phyloP scores from a whole-genome alignment of 1,284 basidiomycete genomes.

The Sutorius eximius region DNA sequence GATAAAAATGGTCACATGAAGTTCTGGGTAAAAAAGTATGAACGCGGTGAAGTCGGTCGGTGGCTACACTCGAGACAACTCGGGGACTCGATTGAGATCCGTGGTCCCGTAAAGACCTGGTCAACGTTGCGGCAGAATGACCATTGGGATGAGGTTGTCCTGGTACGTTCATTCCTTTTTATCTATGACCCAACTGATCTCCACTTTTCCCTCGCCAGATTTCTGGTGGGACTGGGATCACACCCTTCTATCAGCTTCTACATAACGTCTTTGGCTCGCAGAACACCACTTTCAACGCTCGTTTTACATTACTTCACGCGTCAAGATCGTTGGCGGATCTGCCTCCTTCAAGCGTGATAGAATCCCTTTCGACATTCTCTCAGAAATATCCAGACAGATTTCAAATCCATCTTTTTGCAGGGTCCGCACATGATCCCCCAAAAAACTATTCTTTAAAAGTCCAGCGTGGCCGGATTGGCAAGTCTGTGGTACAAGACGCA shows the following conservation, averaged over 20 bases:
- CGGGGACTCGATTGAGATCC: slow-evolving; percentile 70
- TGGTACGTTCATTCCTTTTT: slow-evolving; percentile 49
- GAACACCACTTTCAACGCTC: slow-evolving; percentile 39
- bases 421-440: slow-evolving; percentile 41
- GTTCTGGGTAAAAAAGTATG: slow-evolving; percentile 79
- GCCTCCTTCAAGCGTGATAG: slow-evolving; percentile 61
- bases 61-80: slow-evolving; percentile 73
- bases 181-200: slow-evolving; percentile 1
- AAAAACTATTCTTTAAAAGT: slow-evolving; percentile 16
- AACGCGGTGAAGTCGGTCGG: slow-evolving; percentile 75
- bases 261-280: slow-evolving; percentile 40
- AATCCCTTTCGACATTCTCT: slow-evolving; percentile 49
- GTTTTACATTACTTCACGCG: slow-evolving; percentile 71
- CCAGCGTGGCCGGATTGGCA: slow-evolving; percentile 51
- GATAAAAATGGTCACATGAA: slow-evolving; percentile 61
- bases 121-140: slow-evolving; percentile 51
- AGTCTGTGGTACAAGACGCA: slow-evolving; percentile 44
- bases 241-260: slow-evolving; percentile 75
- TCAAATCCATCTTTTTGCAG: slow-evolving; percentile 60
- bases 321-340: slow-evolving; percentile 60
- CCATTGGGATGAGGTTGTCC: slow-evolving; percentile 74
- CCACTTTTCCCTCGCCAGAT: slow-evolving; percentile 46
- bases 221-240: slow-evolving; percentile 81
- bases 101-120: slow-evolving; percentile 79
- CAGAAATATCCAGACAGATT: slow-evolving; percentile 53